Evolutionary conservation across 169 alveolate species (phyloP).

Genomic region (Theileria sp.): DNA sequence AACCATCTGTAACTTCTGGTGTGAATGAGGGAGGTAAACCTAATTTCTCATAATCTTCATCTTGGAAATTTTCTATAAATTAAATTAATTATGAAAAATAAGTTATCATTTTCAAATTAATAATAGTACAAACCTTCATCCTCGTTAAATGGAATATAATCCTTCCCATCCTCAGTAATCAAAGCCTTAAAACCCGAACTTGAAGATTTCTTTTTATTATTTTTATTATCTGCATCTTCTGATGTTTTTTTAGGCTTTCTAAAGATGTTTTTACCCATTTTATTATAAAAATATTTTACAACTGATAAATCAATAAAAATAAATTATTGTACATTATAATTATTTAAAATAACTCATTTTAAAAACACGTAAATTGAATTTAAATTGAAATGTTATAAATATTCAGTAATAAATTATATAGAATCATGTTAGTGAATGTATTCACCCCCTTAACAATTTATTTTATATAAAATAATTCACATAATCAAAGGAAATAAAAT

Average conservation of each 20-base stretch:
- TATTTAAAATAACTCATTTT: background rate
- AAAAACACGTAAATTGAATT: background rate
- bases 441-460: background rate
- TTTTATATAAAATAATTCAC: background rate
- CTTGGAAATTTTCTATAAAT: constrained; percentile 37
- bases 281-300: background rate
- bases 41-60: constrained; percentile 52
- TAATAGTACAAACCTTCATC: constrained; percentile 16
- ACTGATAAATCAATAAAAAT: background rate
- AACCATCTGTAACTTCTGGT: constrained; percentile 36
- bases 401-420: background rate
- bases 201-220: constrained; percentile 7
- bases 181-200: background rate
- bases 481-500: background rate
- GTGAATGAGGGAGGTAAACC: constrained; percentile 37
- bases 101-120: background rate
- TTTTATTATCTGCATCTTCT: background rate
- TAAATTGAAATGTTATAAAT: background rate
- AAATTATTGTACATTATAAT: background rate
- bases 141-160: constrained; percentile 42
- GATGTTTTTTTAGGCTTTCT: constrained; percentile 11
- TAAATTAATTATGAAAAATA: background rate
- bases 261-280: constrained; percentile 1
- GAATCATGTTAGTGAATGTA: background rate
- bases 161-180: constrained; percentile 20